These are phyloP conservation scores for Claviceps paspali DNA, from an alignment of 2,329 filamentous ascomycete species.

Conservation along the genomic window DNA sequence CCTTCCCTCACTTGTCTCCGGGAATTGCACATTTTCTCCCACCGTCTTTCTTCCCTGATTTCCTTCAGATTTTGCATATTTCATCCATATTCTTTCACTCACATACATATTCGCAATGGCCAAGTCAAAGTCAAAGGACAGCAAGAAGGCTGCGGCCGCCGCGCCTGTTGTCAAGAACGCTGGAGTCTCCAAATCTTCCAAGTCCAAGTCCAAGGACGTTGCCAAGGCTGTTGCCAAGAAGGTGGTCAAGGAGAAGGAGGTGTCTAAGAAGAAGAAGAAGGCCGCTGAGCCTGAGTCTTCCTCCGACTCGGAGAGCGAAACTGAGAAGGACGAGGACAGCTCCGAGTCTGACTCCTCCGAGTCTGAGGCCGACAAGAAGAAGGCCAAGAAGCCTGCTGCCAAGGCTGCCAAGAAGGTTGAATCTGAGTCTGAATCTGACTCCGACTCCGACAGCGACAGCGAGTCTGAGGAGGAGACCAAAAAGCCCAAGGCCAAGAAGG, in stretches of 20 bases:
- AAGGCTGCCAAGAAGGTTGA: conserved; percentile 7
- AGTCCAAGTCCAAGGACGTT: conserved; percentile 52
- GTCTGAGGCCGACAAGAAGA: conserved; percentile 19
- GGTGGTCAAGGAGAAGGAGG: conserved; percentile 26
- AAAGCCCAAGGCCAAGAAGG: too few species aligned
- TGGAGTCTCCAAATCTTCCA: conserved; percentile 50
- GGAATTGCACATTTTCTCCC: not conserved
- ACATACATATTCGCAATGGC: conserved; percentile 31
- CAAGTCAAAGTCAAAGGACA: conserved; percentile 46
- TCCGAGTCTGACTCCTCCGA: conserved; percentile 19
- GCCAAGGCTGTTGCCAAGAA: conserved; percentile 46
- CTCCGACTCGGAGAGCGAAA: conserved; percentile 23
- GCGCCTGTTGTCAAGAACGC: conserved; percentile 48
- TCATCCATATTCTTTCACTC: not conserved
- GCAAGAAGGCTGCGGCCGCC: conserved; percentile 37
- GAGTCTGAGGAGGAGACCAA: too few species aligned
- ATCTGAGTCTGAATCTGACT: conserved; percentile 12
- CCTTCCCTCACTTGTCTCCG: not conserved
- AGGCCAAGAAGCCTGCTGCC: conserved; percentile 8
- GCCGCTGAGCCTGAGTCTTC: conserved; percentile 26
- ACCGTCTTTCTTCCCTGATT: not conserved
- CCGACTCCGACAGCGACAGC: conserved; percentile 22
- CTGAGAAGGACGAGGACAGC: conserved; percentile 9
- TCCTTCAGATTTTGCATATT: not conserved
- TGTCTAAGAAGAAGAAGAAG: conserved; percentile 34